A percentile compares a stretch with the other conserved stretches of the same genome.
Conservation (phyloP, 2,329 filamentous ascomycete genomes). For the Xylaria sp. region DNA sequence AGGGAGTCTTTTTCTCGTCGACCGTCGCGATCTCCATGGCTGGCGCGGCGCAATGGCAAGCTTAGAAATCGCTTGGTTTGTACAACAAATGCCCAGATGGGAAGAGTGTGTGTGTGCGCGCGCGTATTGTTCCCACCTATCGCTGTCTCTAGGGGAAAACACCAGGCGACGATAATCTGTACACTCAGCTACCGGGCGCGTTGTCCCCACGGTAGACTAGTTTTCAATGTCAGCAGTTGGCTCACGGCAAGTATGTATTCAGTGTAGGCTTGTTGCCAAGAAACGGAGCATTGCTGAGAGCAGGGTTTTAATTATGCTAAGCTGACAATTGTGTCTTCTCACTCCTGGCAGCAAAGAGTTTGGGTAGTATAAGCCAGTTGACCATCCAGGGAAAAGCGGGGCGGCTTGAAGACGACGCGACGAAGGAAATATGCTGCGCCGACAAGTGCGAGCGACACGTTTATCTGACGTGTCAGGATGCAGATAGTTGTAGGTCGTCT, state of each 20-base stretch:
- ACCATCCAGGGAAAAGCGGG: constrained; percentile 21
- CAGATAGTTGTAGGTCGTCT: background rate
- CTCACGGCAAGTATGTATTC: background rate
- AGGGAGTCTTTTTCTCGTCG: constrained; percentile 16
- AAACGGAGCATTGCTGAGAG: background rate
- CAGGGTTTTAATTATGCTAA: background rate
- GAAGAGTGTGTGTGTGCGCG: background rate
- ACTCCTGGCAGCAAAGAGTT: background rate
- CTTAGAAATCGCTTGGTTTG: background rate
- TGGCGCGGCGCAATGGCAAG: background rate
- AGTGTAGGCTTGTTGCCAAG: background rate
- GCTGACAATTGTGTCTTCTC: background rate
- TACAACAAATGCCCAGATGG: too few relatives aligned
- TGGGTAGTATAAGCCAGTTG: constrained; percentile 2
- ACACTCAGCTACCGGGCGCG: background rate
- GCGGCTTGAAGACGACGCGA: constrained; percentile 6
- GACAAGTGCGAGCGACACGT: constrained; percentile 1
- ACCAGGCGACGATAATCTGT: background rate
- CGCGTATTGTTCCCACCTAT: background rate
- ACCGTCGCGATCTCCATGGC: constrained; percentile 22
- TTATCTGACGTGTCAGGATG: background rate
- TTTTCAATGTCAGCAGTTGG: constrained; percentile 5
- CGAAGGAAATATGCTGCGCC: background rate
- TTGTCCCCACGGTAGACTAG: background rate
- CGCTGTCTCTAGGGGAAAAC: background rate